Percentiles rank a stretch among this genome's conserved stretches.
Conservation (phyloP, 768 basidiomycete species). For the Serendipita sp. region DNA sequence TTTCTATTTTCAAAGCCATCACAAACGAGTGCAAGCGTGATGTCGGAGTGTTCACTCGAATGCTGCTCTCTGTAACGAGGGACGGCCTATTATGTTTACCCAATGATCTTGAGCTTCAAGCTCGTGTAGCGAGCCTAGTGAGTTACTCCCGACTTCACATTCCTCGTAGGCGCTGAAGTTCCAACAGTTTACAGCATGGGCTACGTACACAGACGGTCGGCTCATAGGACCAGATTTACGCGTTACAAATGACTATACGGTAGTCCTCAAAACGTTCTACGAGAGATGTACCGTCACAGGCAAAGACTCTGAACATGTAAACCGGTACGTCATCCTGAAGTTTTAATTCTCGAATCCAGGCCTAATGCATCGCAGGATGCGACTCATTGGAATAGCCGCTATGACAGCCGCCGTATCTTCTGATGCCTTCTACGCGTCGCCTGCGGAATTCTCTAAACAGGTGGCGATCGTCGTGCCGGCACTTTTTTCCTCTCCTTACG, state of each 20-base stretch:
- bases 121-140: slow-evolving; percentile 68
- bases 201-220: slow-evolving; percentile 78
- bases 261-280: slow-evolving; percentile 49
- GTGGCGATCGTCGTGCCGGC: slow-evolving; percentile 55
- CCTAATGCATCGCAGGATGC: slow-evolving; percentile 35
- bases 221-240: slow-evolving; percentile 61
- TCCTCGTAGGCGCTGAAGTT: neutral
- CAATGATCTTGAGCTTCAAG: slow-evolving; percentile 56
- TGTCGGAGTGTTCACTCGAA: slow-evolving; percentile 55
- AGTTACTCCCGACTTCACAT: slow-evolving; percentile 20
- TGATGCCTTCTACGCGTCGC: slow-evolving; percentile 64
- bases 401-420: slow-evolving; percentile 68
- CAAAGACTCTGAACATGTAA: slow-evolving; percentile 54
- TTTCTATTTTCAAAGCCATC: slow-evolving; percentile 66
- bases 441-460: slow-evolving; percentile 56
- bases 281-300: slow-evolving; percentile 36
- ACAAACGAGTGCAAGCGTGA: slow-evolving; percentile 79
- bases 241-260: slow-evolving; percentile 55
- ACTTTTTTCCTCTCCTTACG: slow-evolving; percentile 49
- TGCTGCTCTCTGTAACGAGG: slow-evolving; percentile 49
- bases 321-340: slow-evolving; percentile 36
- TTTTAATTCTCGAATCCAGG: neutral
- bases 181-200: slow-evolving; percentile 73
- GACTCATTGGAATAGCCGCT: slow-evolving; percentile 74
- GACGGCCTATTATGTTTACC: slow-evolving; percentile 20